phyloP scores from a whole-genome alignment of 257 asterid genomes.

The Solanum pinnatisectum region DNA sequence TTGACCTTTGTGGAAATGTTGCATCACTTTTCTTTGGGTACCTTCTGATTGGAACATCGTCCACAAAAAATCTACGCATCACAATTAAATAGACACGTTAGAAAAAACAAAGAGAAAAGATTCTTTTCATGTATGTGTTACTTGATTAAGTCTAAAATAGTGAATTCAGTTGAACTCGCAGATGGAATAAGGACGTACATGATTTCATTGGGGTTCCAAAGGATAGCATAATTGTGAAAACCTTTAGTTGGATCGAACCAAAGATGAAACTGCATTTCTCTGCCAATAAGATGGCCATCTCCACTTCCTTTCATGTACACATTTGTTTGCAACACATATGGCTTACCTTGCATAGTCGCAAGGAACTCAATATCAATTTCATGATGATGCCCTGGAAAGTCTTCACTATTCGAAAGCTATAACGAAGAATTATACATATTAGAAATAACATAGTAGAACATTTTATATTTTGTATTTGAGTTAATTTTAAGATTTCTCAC shows the following conservation, averaged over 20 bases:
- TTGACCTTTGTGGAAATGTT: conserved; percentile 77
- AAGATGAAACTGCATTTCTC: conserved; percentile 81
- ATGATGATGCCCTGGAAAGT: conserved; percentile 77
- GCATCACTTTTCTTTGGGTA: no score
- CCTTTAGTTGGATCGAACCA: conserved; percentile 86
- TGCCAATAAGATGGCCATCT: conserved; percentile 71
- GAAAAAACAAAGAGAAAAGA: neutral
- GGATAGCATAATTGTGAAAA: conserved; percentile 78
- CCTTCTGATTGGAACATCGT: no score
- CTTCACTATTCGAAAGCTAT: conserved; percentile 74
- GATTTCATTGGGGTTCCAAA: conserved; percentile 62
- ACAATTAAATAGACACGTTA: no score
- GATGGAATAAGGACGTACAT: conserved; percentile 6
- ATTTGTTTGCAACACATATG: conserved; percentile 80
- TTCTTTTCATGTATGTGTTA: neutral
- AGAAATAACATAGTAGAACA: neutral
- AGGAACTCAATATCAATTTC: conserved; percentile 90
- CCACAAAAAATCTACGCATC: no score
- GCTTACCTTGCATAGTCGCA: conserved; percentile 79
- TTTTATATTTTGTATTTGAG: neutral
- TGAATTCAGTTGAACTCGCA: neutral
- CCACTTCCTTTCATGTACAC: conserved; percentile 84
- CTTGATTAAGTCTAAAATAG: neutral
- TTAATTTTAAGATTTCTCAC: conserved; percentile 23
- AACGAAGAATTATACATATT: neutral